Conservation (phyloP, 1,284 basidiomycete species). For the Trichosporon asahii region DNA sequence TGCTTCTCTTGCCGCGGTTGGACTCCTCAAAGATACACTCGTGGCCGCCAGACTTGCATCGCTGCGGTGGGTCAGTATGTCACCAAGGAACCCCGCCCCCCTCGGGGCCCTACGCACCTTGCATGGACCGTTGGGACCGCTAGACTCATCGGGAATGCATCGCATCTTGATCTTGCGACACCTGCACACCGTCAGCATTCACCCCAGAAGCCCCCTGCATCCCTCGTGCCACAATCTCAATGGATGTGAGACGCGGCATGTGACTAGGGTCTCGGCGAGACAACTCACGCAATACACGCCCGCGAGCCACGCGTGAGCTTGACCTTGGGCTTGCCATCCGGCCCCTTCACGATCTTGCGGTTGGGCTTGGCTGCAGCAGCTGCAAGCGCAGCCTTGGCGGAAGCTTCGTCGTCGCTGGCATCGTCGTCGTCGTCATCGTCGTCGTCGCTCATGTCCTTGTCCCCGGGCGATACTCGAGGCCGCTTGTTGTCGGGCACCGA, state of each 20-base stretch:
- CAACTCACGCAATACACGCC: constrained; percentile 45
- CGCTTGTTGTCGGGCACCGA: constrained; percentile 18
- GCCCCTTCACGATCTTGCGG: constrained; percentile 31
- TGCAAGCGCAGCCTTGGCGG: constrained; percentile 29
- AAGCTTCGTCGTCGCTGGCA: constrained; percentile 38
- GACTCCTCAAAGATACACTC: constrained; percentile 94
- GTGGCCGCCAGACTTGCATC: constrained; percentile 67
- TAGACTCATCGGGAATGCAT: constrained; percentile 75
- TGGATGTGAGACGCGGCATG: background rate
- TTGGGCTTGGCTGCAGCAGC: constrained; percentile 25
- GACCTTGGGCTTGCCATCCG: constrained; percentile 58
- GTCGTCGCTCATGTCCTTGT: constrained; percentile 20
- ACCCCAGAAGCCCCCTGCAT: background rate
- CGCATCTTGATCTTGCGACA: constrained; percentile 98
- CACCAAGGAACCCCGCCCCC: constrained; percentile 12
- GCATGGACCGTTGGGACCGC: constrained; percentile 75
- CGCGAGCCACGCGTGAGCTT: constrained; percentile 78
- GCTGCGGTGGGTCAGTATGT: constrained; percentile 26
- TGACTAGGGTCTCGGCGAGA: background rate
- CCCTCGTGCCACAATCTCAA: background rate
- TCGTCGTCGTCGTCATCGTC: constrained; percentile 32
- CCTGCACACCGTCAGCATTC: constrained; percentile 15
- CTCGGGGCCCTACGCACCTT: constrained; percentile 56
- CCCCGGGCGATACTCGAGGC: constrained; percentile 20
- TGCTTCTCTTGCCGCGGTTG: constrained; percentile 85